phyloP scores from a whole-genome alignment of 2,329 filamentous ascomycete genomes.

The Nemania sp. region DNA sequence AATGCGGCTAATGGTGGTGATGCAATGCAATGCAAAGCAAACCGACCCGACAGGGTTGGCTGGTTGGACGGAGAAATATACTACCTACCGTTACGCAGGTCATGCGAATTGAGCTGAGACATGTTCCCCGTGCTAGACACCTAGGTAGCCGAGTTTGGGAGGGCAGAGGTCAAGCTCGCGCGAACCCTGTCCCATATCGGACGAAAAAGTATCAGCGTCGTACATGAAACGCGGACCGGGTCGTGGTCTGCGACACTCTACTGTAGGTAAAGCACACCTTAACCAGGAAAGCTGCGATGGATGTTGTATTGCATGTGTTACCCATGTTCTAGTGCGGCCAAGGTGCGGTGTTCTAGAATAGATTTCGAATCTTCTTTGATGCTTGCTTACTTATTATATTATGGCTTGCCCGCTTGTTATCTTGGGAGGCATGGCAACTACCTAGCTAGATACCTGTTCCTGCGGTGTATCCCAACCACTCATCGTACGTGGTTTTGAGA shows the following conservation, averaged over 20 bases:
- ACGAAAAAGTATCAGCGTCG: slow-evolving; percentile 30
- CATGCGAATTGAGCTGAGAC: neutral
- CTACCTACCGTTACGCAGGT: neutral
- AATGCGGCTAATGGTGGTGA: slow-evolving; percentile 10
- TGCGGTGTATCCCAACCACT: slow-evolving; percentile 28
- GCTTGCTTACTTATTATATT: slow-evolving; percentile 36
- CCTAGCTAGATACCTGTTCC: slow-evolving; percentile 18
- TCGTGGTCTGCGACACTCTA: slow-evolving; percentile 10
- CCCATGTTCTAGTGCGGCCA: neutral
- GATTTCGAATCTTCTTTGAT: slow-evolving; percentile 1
- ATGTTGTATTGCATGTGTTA: neutral
- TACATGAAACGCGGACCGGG: slow-evolving; percentile 30
- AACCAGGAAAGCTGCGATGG: neutral
- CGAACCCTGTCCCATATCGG: slow-evolving; percentile 1
- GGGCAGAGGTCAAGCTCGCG: slow-evolving; percentile 2
- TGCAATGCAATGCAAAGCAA: neutral
- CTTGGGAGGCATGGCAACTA: neutral
- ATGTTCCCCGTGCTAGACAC: neutral
- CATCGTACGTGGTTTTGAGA: slow-evolving; percentile 5
- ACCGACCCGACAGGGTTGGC: neutral
- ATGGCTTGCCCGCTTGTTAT: slow-evolving; percentile 25
- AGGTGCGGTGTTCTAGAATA: neutral
- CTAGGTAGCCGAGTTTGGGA: neutral
- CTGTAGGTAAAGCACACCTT: slow-evolving; percentile 10
- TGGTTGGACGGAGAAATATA: neutral